Evolutionary conservation across 306 rosid species (phyloP).

Genomic region (Senna tora): DNA sequence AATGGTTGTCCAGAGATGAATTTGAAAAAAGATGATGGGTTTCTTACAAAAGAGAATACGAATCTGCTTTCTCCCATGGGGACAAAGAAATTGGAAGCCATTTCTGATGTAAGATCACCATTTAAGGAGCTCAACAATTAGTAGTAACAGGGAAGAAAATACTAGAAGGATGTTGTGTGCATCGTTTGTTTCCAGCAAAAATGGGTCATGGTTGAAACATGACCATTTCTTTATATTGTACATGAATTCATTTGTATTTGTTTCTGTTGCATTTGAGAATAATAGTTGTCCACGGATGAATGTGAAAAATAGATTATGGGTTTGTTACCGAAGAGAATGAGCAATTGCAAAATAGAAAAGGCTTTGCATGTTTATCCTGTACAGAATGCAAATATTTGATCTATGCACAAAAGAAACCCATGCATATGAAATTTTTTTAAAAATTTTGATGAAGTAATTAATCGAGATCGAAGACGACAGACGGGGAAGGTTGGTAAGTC

Average conservation of each 20-base stretch:
- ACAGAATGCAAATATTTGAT: too few species aligned
- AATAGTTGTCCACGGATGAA: too few species aligned
- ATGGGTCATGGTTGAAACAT: constrained; percentile 7
- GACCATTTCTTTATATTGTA: constrained; percentile 23
- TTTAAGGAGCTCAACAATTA: constrained; percentile 65
- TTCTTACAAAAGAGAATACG: constrained; percentile 53
- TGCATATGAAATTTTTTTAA: too few species aligned
- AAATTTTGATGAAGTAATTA: too few species aligned
- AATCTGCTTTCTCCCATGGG: constrained; percentile 45
- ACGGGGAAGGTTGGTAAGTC: too few species aligned
- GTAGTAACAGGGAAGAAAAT: constrained; percentile 21
- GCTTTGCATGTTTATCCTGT: too few species aligned
- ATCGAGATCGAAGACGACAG: too few species aligned
- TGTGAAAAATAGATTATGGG: too few species aligned
- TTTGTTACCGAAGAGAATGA: too few species aligned
- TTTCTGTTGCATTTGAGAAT: too few species aligned
- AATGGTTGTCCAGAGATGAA: constrained; percentile 39
- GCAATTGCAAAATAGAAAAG: too few species aligned
- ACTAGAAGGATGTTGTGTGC: not conserved
- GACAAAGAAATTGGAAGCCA: constrained; percentile 51
- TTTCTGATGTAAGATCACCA: constrained; percentile 56
- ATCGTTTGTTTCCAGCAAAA: constrained; percentile 4
- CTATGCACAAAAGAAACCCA: too few species aligned
- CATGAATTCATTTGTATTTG: constrained; percentile 9
- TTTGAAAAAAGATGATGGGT: constrained; percentile 41